A percentile compares a stretch with the other conserved stretches of the same genome.
These are phyloP conservation scores for Piromyces sp. DNA, from an alignment of 192 early-diverging fungal species.

Conservation along the genomic window DNA sequence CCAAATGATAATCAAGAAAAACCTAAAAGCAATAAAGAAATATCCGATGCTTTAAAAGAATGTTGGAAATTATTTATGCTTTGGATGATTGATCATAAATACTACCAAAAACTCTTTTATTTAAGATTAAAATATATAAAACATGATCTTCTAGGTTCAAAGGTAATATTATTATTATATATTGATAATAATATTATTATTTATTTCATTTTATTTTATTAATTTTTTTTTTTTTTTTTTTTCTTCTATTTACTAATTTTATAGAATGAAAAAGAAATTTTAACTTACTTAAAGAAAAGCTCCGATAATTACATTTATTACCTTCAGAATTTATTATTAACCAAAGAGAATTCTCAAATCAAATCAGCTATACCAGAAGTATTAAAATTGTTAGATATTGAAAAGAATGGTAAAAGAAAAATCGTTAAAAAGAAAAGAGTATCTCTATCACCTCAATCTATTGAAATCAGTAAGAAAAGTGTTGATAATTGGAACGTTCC, in stretches of 20 bases:
- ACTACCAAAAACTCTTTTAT: background rate
- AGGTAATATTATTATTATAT: no score
- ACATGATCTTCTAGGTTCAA: background rate
- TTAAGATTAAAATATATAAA: background rate
- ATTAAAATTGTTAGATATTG: background rate
- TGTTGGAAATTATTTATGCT: background rate
- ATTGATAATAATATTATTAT: no score
- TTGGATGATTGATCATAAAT: background rate
- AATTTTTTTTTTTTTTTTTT: no score
- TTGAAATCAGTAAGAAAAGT: background rate
- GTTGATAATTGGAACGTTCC: no score
- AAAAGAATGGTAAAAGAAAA: background rate
- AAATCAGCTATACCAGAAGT: background rate
- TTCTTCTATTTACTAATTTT: no score
- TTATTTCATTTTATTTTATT: no score
- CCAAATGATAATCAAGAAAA: background rate
- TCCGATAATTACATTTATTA: background rate
- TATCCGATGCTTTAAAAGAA: background rate
- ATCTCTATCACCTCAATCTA: background rate
- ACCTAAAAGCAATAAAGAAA: background rate
- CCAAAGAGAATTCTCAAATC: background rate
- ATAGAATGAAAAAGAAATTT: background rate
- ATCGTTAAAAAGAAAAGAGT: background rate
- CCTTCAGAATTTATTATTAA: background rate
- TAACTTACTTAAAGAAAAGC: background rate